Evolutionary conservation across 2,329 filamentous ascomycete species (phyloP).

Genomic region (Epichloe typhina): DNA sequence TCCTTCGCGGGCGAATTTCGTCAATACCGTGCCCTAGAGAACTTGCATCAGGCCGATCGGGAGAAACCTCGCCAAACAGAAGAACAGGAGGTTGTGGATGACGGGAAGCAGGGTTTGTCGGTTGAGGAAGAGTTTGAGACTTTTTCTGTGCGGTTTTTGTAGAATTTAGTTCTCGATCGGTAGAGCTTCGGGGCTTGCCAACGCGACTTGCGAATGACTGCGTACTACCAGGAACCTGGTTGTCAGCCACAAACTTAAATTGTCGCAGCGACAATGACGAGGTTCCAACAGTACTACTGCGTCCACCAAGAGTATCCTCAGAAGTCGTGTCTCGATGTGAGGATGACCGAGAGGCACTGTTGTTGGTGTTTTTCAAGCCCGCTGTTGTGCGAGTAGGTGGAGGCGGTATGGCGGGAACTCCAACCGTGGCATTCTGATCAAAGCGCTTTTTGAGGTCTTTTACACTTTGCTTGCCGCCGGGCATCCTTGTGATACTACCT

Average conservation of each 20-base stretch:
- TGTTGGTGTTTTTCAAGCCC: not conserved
- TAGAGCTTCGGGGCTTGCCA: constrained; percentile 32
- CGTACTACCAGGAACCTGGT: constrained; percentile 38
- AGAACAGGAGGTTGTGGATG: constrained; percentile 34
- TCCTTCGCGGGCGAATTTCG: constrained; percentile 39
- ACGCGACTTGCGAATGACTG: constrained; percentile 49
- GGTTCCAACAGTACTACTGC: constrained; percentile 1
- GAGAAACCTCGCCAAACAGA: constrained; percentile 62
- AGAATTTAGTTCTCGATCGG: constrained; percentile 21
- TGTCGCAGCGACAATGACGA: constrained; percentile 27
- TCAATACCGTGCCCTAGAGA: constrained; percentile 50
- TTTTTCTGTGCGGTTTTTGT: constrained; percentile 20
- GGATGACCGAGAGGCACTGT: not conserved
- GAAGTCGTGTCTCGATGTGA: constrained; percentile 8
- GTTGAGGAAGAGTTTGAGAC: constrained; percentile 22
- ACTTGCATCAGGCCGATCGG: constrained; percentile 39
- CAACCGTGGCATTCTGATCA: constrained; percentile 40
- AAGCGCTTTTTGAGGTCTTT: constrained; percentile 71
- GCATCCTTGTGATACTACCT: constrained; percentile 17
- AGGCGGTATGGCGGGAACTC: not conserved
- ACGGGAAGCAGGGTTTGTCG: constrained; percentile 20
- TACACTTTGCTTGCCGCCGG: constrained; percentile 49
- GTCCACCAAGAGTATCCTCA: not conserved
- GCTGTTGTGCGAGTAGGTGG: not conserved
- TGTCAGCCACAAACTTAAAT: constrained; percentile 33